Base-by-base conservation (phyloP, 2,329 filamentous ascomycete species). In the Beauveria sp. region DNA sequence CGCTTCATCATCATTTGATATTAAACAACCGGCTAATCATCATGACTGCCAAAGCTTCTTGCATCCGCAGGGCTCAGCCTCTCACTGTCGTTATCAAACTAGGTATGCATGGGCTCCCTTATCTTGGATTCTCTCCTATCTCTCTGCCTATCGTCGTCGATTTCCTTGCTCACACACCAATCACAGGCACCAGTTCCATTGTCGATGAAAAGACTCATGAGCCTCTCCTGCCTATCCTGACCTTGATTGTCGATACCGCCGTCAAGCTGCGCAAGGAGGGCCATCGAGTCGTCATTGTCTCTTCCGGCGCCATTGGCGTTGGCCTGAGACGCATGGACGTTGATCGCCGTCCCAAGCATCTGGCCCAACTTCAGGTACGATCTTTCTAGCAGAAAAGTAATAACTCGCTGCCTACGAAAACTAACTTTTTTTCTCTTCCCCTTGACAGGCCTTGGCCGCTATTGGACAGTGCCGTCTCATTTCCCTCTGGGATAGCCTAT, bases 401-500 rank as follows among this genome's bases (percentile, higher is more conserved):
- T 46, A 52, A 46, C 14, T 28, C 49, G 40, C 26, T 43, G 22
- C 20, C 24, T 31, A 28, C 16, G 9, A 4, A 54, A 53, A 60
- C 46, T 63, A 28, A 34, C 43, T 40, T 48, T 31, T 12, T 43
- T 3, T 18, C 54, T 31, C 45, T 8, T 22, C 48, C n/a, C 4
- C 28, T 38, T 20, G 90, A 49, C 50, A 61, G 83, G 95, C 93
- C 12, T 82, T 99, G 62, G 95, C 95, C 63, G 95, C 95, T 51
- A 96, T 99, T 68, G 95, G 95, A 51, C 95, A 99, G 79, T 96
- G 93, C 72, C 88, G 92, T 65, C 83, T 99, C 50, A 96, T 99
- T 81, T 91, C 89, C 70, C 84, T 99, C 24, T 99, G 93, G 93
- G 93, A 98, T 71, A 90, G 89, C 68, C 77, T 98, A 8, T 99